Base-by-base conservation (phyloP, 495 filamentous ascomycete species). In the Aspergillus saccharolyticus region DNA sequence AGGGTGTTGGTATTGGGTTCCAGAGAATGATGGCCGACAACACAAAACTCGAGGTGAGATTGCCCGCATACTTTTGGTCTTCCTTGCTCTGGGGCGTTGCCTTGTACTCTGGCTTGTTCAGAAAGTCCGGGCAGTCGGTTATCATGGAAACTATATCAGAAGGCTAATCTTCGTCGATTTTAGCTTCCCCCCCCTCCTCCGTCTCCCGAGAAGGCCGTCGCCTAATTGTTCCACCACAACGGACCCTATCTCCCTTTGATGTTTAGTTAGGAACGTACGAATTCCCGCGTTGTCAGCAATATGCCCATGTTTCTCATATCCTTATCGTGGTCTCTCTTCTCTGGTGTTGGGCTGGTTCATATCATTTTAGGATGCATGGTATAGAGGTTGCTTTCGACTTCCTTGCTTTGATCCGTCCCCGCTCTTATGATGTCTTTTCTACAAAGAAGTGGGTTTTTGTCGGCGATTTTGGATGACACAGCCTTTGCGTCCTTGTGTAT, bases 1-100 rank as follows among this genome's bases (percentile, higher is more conserved):
- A 98, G 74, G 94, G 94, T 60, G 94, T 97, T 44, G 93, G 95
- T 60, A 97, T 98, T 66, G 94, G 89, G 15, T 91, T 97, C 79
- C 90, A 96, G 73, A 85, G 91, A 66, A 92, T 97, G 88, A 89
- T 97, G 81, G 92, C 95, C 6, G 89, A 92, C 44, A 87, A 88
- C 68, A 96, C 89, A 63, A 87, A 85, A 78, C 77, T 96, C 65
- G 91, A 96, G 74, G 85, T 89, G 63, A 52, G 66, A 39, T 52
- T 19, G 3, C 28, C 21, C 6, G n/a, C 20, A 16, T 3, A 28
- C 25, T 28, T 28, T 28, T 28, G 25, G 3, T 9, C 9, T 28
- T 28, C 4, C 25, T 28, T 28, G 6, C 22, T 28, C 21, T 12
- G 7, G 7, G 7, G 33, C 4, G 2, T 39, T 5, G 33, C 14